These are phyloP conservation scores for Picea abies DNA, from an alignment of 83 land plant genomes.

Conservation along the genomic window DNA sequence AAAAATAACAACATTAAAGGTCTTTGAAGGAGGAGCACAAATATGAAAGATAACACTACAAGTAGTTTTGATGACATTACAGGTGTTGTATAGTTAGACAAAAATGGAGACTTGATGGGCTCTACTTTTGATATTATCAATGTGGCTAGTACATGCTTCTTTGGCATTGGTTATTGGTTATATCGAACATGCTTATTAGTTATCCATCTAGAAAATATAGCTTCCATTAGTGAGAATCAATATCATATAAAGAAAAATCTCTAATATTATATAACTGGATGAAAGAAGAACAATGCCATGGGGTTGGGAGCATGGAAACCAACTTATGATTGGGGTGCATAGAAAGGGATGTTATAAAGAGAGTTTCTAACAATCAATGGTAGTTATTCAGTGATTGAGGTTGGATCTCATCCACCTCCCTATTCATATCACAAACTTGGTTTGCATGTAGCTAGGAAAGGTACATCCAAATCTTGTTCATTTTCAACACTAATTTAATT, in stretches of 20 bases:
- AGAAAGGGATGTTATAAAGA: conserved; percentile 69
- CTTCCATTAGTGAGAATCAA: conserved; percentile 28
- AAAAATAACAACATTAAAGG: conserved; percentile 54
- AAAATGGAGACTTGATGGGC: no score
- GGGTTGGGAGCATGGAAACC: conserved; percentile 88
- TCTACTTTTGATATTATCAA: no score
- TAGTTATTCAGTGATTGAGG: conserved; percentile 28
- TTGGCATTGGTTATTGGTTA: conserved; percentile 79
- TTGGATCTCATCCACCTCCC: no score
- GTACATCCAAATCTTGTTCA: no score
- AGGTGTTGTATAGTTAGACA: conserved; percentile 37
- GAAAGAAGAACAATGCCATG: conserved; percentile 56
- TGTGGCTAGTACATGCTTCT: conserved; percentile 6
- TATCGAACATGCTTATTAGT: conserved; percentile 64
- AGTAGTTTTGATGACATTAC: conserved; percentile 74
- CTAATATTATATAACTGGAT: conserved; percentile 28
- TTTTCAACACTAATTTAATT: no score
- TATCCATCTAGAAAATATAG: conserved; percentile 44
- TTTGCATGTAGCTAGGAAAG: no score
- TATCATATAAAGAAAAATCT: conserved; percentile 35
- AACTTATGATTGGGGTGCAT: conserved; percentile 77
- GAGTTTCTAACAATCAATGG: conserved; percentile 48
- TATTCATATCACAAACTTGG: no score
- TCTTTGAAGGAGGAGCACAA: conserved; percentile 56
- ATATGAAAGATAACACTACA: conserved; percentile 43